phyloP scores from a whole-genome alignment of 768 basidiomycete genomes.

The Royoungia palumana region DNA sequence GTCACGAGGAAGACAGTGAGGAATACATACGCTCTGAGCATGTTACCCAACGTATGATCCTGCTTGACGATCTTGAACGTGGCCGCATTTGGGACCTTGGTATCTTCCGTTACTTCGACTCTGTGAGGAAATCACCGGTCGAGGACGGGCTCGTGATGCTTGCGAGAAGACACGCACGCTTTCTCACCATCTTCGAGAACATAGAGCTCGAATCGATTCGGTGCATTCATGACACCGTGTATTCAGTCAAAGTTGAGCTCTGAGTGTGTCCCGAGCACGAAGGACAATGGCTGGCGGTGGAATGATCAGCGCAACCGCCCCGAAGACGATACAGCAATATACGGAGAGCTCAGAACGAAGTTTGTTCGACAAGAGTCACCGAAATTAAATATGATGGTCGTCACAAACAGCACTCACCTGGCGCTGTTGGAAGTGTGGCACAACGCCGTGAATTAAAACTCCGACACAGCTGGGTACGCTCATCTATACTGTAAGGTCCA shows the following conservation, averaged over 20 bases:
- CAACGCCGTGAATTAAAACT: conserved; percentile 21
- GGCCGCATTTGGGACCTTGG: conserved; percentile 96
- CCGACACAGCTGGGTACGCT: conserved; percentile 22
- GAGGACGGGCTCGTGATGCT: neutral
- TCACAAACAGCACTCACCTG: conserved; percentile 25
- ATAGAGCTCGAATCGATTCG: conserved; percentile 87
- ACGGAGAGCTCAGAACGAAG: conserved; percentile 41
- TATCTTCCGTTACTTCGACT: conserved; percentile 89
- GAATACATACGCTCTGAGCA: conserved; percentile 82
- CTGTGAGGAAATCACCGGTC: conserved; percentile 40
- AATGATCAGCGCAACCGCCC: conserved; percentile 9
- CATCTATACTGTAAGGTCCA: conserved; percentile 25
- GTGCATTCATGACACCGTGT: conserved; percentile 80
- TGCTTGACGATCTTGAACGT: conserved; percentile 94
- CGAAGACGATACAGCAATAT: neutral
- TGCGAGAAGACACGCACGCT: conserved; percentile 58
- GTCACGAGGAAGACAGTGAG: conserved; percentile 6
- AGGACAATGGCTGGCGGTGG: neutral
- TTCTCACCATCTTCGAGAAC: conserved; percentile 93
- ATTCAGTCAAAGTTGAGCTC: neutral
- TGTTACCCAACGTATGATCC: conserved; percentile 94
- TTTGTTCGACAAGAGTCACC: conserved; percentile 47
- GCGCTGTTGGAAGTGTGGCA: conserved; percentile 24
- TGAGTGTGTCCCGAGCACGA: conserved; percentile 1
- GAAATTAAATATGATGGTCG: conserved; percentile 77